Evolutionary conservation across 75 land plant species (phyloP), one percentile per base, ranked within the genome.

Genomic region (Picea sitchensis): DNA sequence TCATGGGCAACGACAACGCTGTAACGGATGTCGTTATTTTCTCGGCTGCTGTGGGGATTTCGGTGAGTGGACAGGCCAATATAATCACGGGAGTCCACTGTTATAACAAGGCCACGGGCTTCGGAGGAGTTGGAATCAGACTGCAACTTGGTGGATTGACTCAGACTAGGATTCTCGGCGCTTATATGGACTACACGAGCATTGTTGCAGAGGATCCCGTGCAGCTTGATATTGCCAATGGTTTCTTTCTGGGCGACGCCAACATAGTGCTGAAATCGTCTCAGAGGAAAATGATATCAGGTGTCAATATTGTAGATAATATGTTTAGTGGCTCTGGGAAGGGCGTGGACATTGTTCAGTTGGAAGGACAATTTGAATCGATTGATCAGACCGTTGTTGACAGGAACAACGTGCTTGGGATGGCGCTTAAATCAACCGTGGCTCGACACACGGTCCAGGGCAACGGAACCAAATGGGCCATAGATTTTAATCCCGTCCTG

Each of bases 181-280:
- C 84, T 31, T 94, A 94, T 84, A 47, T 96, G 81, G 94, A 96
- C 63, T 94, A 59, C 83, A 94, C 91, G 8, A 87, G 90, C 11
- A 94, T 96, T 20, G 91, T 92, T 9, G 86, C 91, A 3, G 98
- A 96, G 60, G 98, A 94, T 32, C 94, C 98, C 0, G 88, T 86
- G 11, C 93, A 96, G 79, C 88, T 92, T 38, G 86, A 72, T 9
- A 85, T 96, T 32, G 62, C 94, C 0, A 81, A 82, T 73, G 80
- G 78, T 69, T 96, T 94, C 81, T 96, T 96, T 81, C 81, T 92
- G 0, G 98, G 96, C 3, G 92, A 94, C 80, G 96, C 88, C 36
- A 63, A 62, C 64, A 75, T 96, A 31, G 11, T 85, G 3, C 61
- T 96, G 12, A 87, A 83, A 61, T 86, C 98, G 1, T 54, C 85